Evolutionary conservation across 805 yeast species (phyloP).

Genomic region (Candida namnaoensis): DNA sequence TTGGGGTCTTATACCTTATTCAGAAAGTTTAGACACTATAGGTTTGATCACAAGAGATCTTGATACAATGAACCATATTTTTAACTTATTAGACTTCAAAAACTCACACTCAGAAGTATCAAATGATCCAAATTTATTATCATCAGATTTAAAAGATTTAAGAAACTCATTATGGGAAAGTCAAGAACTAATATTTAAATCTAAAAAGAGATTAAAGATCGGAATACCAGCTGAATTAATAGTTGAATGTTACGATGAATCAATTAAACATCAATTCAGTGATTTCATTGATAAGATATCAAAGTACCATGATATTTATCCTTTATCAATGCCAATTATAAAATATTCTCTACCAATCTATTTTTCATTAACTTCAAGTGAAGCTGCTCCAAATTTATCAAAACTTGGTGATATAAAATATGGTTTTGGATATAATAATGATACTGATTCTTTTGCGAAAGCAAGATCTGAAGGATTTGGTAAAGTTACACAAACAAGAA

Average conservation of each 20-base stretch:
- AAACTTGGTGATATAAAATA: constrained; percentile 87
- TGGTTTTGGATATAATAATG: constrained; percentile 45
- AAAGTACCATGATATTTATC: constrained; percentile 35
- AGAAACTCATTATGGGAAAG: constrained; percentile 2
- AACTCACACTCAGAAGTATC: constrained; percentile 54
- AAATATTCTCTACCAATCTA: constrained; percentile 67
- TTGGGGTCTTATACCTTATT: constrained; percentile 88
- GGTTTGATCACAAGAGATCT: constrained; percentile 63
- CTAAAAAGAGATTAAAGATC: constrained; percentile 31
- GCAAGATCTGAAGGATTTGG: constrained; percentile 72
- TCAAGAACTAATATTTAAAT: constrained; percentile 5
- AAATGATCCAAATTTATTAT: constrained; percentile 73
- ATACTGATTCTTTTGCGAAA: constrained; percentile 34
- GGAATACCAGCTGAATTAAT: constrained; percentile 72
- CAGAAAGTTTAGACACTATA: constrained; percentile 91
- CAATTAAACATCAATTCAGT: constrained; percentile 39
- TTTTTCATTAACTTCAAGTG: constrained; percentile 84
- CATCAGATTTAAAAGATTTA: constrained; percentile 21
- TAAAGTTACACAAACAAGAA: constrained; percentile 72
- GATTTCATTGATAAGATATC: constrained; percentile 34
- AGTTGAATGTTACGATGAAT: constrained; percentile 37
- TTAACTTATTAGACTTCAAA: constrained; percentile 39
- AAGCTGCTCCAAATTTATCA: constrained; percentile 87
- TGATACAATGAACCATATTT: constrained; percentile 37
- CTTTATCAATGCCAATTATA: constrained; percentile 66